Evolutionary conservation across 371 early-diverging fungal genomes (phyloP).

Genomic region (Encephalitozoon cuniculi): DNA sequence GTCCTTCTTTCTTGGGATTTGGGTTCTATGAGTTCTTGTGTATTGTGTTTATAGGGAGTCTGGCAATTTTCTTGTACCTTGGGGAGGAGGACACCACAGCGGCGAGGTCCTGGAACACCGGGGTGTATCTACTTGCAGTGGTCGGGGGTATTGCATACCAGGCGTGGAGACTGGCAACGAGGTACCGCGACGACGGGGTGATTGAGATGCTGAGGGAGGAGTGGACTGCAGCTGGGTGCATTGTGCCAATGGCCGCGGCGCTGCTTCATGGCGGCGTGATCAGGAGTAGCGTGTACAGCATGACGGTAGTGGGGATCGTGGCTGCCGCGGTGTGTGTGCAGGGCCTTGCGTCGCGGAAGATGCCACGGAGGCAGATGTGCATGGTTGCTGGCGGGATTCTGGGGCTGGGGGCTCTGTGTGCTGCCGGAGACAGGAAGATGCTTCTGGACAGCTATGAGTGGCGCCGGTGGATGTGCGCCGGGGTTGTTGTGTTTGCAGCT

Average conservation of each 20-base stretch:
- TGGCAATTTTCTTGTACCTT: neutral
- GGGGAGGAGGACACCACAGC: neutral
- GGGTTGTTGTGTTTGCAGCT: neutral
- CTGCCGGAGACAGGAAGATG: no score
- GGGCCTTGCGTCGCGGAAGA: neutral
- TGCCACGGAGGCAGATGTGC: neutral
- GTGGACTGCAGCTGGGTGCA: neutral
- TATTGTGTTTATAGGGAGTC: neutral
- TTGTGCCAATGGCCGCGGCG: neutral
- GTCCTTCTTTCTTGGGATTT: no score
- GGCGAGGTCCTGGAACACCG: neutral
- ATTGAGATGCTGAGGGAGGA: neutral
- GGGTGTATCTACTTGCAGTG: neutral
- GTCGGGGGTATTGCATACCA: neutral
- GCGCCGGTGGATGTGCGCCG: no score
- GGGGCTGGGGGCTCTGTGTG: no score
- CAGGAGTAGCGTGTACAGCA: neutral
- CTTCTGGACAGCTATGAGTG: no score
- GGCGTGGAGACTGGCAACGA: neutral
- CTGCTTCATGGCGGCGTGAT: neutral
- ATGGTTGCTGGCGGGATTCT: neutral
- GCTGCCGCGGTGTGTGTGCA: neutral
- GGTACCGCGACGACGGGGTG: neutral
- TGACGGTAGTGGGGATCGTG: neutral
- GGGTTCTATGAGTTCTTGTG: no score